Conservation (phyloP, 768 basidiomycete species). For the Cytidiella melzeri region DNA sequence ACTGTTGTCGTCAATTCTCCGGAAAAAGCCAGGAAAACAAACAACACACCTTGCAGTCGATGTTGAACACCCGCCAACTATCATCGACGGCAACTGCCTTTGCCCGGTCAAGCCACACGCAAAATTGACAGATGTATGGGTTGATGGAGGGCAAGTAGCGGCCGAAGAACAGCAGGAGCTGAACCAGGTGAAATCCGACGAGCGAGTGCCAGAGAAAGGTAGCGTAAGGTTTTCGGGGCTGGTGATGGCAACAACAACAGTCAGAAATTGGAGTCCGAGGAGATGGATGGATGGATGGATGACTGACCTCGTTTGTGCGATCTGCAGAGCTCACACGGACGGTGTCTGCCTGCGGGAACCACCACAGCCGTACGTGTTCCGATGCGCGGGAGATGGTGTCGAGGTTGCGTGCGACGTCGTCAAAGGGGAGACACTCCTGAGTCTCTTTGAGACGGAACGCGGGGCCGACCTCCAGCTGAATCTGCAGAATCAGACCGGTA, state of each 20-base stretch:
- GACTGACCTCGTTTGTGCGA: slow-evolving; percentile 69
- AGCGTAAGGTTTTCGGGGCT: slow-evolving; percentile 47
- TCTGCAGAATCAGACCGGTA: slow-evolving; percentile 80
- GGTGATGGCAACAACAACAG: slow-evolving; percentile 1
- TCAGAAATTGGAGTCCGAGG: not conserved
- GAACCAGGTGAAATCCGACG: slow-evolving; percentile 75
- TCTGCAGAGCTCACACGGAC: slow-evolving; percentile 70
- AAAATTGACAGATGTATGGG: slow-evolving; percentile 53
- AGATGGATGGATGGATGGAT: slow-evolving; percentile 12
- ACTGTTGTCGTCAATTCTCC: slow-evolving; percentile 54
- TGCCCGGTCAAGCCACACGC: slow-evolving; percentile 59
- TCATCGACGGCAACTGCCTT: slow-evolving; percentile 64
- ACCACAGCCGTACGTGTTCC: slow-evolving; percentile 92
- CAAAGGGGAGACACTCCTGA: slow-evolving; percentile 57
- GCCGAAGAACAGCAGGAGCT: slow-evolving; percentile 76
- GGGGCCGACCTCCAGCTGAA: slow-evolving; percentile 73
- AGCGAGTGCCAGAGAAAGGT: slow-evolving; percentile 69
- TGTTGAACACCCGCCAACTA: slow-evolving; percentile 81
- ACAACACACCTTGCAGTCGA: slow-evolving; percentile 79
- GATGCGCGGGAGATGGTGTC: slow-evolving; percentile 53
- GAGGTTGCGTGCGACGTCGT: slow-evolving; percentile 51
- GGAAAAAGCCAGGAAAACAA: not conserved
- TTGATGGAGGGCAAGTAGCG: slow-evolving; percentile 61
- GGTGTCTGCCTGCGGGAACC: slow-evolving; percentile 78
- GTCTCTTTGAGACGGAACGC: slow-evolving; percentile 77